Evolutionary conservation across 441 rosid species (phyloP).

Genomic region (Euphorbia celastroides): DNA sequence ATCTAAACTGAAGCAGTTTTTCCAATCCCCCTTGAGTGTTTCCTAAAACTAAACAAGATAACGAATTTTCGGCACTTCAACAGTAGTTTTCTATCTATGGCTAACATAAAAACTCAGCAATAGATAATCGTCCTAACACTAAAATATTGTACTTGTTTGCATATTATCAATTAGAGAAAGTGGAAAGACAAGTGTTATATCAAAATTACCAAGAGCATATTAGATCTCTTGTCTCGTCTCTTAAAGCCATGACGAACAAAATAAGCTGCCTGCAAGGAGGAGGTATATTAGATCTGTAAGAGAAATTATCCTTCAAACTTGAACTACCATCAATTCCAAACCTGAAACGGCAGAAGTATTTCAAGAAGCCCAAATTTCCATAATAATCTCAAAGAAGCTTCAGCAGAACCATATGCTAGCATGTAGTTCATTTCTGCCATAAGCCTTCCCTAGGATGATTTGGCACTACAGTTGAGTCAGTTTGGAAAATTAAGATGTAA

Average conservation of each 20-base stretch:
- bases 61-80: neutral
- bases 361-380: slow-evolving; percentile 88
- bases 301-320: slow-evolving; percentile 6
- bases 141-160: neutral
- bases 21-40: neutral
- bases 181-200: neutral
- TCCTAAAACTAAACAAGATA: neutral
- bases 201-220: slow-evolving; percentile 64
- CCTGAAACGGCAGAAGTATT: slow-evolving; percentile 55
- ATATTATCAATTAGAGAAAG: slow-evolving; percentile 1
- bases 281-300: slow-evolving; percentile 46
- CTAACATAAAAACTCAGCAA: neutral
- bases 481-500: slow-evolving; percentile 13
- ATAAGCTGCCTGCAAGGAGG: slow-evolving; percentile 56
- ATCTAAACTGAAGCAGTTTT: neutral
- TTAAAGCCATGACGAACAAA: slow-evolving; percentile 46
- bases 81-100: neutral
- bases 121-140: neutral
- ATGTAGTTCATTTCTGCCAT: slow-evolving; percentile 93
- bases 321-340: slow-evolving; percentile 11
- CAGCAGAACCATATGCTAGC: slow-evolving; percentile 94
- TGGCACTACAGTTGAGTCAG: slow-evolving; percentile 14
- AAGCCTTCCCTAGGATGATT: slow-evolving; percentile 60
- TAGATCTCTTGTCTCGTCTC: slow-evolving; percentile 63
- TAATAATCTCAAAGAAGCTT: slow-evolving; percentile 73